These are phyloP conservation scores for Sanghuangporus sanghuang DNA, from an alignment of 1,284 basidiomycete species.

Conservation along the genomic window DNA sequence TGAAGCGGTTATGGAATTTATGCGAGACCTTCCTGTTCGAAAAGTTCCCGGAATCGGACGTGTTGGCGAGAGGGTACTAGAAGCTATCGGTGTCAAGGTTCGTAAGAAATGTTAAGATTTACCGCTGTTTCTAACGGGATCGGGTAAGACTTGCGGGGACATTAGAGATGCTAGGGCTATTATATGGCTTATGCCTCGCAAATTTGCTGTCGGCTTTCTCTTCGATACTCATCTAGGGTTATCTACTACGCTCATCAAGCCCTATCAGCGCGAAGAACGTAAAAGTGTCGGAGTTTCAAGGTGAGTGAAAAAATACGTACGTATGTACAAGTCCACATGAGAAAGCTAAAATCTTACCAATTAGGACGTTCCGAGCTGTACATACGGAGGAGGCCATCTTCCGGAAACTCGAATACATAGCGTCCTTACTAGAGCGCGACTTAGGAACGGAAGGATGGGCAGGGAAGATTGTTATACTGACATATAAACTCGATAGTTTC, in stretches of 20 bases:
- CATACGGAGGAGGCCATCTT: conserved; percentile 63
- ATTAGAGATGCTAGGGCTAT: conserved; percentile 69
- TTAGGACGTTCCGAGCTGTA: conserved; percentile 72
- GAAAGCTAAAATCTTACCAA: not conserved
- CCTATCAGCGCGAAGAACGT: conserved; percentile 69
- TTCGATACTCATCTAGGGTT: conserved; percentile 80
- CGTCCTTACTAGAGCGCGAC: conserved; percentile 74
- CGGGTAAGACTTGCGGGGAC: conserved; percentile 75
- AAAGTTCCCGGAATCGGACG: conserved; percentile 86
- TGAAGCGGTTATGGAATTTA: conserved; percentile 66
- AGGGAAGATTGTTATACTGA: conserved; percentile 72
- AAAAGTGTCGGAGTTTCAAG: conserved; percentile 90
- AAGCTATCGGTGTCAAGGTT: conserved; percentile 82
- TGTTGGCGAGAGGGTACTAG: conserved; percentile 81
- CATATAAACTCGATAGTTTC: conserved; percentile 77
- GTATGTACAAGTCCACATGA: not conserved
- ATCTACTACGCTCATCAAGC: conserved; percentile 73
- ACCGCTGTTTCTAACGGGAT: not conserved
- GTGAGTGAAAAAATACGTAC: conserved; percentile 33
- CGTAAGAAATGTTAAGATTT: conserved; percentile 13
- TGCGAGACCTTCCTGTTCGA: conserved; percentile 69
- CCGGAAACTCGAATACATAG: conserved; percentile 71
- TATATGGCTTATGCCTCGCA: conserved; percentile 77
- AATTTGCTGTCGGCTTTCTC: conserved; percentile 72
- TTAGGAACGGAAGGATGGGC: conserved; percentile 67